phyloP scores from a whole-genome alignment of 345 rosid species.

The Salix viminalis region DNA sequence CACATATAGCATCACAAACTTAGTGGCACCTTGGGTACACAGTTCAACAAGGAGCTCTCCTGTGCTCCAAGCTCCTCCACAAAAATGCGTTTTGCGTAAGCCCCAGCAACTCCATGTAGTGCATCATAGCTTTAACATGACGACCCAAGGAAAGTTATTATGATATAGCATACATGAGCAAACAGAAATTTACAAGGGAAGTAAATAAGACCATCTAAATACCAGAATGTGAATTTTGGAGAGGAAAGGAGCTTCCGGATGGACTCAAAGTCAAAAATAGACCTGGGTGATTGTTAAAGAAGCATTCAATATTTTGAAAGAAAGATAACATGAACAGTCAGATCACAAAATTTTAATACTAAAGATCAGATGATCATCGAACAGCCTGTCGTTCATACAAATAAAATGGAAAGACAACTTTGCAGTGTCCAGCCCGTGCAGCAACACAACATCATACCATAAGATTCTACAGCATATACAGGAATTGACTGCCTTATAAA shows the following conservation, averaged over 20 bases:
- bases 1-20: conserved; percentile 2
- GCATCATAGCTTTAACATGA: conserved; percentile 74
- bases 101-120: conserved; percentile 97
- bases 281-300: conserved; percentile 42
- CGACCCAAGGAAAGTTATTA: conserved; percentile 9
- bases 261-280: conserved; percentile 85
- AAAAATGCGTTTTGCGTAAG: conserved; percentile 83
- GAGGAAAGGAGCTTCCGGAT: conserved; percentile 73
- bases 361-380: neutral
- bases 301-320: neutral
- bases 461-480: neutral
- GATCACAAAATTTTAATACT: neutral
- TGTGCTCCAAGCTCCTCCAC: conserved; percentile 95
- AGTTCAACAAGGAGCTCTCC: conserved; percentile 81
- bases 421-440: neutral
- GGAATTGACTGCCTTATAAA: neutral
- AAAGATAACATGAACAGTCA: neutral
- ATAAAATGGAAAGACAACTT: neutral
- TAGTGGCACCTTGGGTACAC: conserved; percentile 73
- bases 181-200: neutral
- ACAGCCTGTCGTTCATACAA: neutral
- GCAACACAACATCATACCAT: neutral
- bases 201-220: conserved; percentile 27
- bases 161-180: conserved; percentile 6
- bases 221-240: conserved; percentile 93